Conservation (phyloP, 768 basidiomycete species). For the Pholiota microspora region DNA sequence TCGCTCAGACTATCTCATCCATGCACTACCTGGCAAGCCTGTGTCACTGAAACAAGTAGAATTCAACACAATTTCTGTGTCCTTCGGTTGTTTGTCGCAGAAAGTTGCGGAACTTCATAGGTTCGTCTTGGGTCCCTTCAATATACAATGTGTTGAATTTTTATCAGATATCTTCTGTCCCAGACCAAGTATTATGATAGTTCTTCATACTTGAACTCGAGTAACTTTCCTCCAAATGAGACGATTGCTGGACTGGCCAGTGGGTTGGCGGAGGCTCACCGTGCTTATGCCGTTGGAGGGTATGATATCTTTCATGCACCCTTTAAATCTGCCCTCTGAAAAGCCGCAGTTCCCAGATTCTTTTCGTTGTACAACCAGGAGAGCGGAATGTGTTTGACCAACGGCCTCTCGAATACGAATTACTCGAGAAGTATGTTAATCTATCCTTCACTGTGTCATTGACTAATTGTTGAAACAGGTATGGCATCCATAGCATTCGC, state of each 20-base stretch:
- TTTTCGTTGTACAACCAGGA: slow-evolving; percentile 86
- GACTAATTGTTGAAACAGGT: slow-evolving; percentile 37
- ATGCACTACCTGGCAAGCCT: slow-evolving; percentile 40
- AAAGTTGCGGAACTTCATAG: slow-evolving; percentile 70
- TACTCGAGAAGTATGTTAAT: slow-evolving; percentile 64
- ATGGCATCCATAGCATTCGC: slow-evolving; percentile 72
- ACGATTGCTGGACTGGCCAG: slow-evolving; percentile 66
- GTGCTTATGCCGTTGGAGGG: slow-evolving; percentile 60
- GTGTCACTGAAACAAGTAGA: slow-evolving; percentile 87
- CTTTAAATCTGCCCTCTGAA: not conserved
- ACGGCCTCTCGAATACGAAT: slow-evolving; percentile 80
- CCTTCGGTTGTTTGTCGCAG: slow-evolving; percentile 81
- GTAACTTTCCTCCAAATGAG: slow-evolving; percentile 72
- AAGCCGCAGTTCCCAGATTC: slow-evolving; percentile 44
- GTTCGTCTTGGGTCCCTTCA: no score
- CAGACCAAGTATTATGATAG: slow-evolving; percentile 66
- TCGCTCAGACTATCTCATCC: slow-evolving; percentile 92
- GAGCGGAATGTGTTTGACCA: slow-evolving; percentile 98
- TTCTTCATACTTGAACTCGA: slow-evolving; percentile 48
- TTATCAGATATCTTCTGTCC: slow-evolving; percentile 59
- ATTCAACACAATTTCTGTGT: slow-evolving; percentile 95
- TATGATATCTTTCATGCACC: slow-evolving; percentile 27
- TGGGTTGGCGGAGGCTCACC: slow-evolving; percentile 81
- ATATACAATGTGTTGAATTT: slow-evolving; percentile 1
- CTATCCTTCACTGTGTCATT: not conserved